Evolutionary conservation across 78 protist genomes (phyloP), one percentile per base, ranked within the genome.

Genomic region (Dictyostelium firmibasis): DNA sequence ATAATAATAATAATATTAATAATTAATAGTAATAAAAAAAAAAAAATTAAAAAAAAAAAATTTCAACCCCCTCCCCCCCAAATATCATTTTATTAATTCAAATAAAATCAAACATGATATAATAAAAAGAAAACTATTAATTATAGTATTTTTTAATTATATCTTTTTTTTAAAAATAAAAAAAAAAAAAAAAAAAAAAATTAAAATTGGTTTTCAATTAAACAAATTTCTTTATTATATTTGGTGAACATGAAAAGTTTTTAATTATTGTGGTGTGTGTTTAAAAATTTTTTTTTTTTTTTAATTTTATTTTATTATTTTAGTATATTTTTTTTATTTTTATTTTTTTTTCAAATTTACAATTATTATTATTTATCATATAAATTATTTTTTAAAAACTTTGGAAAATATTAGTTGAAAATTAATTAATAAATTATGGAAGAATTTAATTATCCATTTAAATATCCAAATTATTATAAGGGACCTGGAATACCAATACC

Each of bases 391-490:
- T n/a, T n/a, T n/a, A n/a, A n/a, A n/a, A n/a, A n/a, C n/a, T n/a
- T n/a, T n/a, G n/a, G n/a, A n/a, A n/a, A n/a, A n/a, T n/a, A n/a
- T n/a, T n/a, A n/a, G n/a, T n/a, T n/a, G n/a, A n/a, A n/a, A n/a
- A n/a, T n/a, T n/a, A n/a, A n/a, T n/a, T n/a, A n/a, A n/a, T n/a
- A n/a, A n/a, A n/a, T n/a, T n/a, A 57, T 57, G 67, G 25, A 57
- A 20, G 75, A 67, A 67, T 57, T 57, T 57, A 57, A 23, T 25
- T 77, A 77, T 43, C 83, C 83, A n/a, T 77, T n/a, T 41, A n/a
- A 77, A 38, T 41, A 14, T 38, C 83, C 83, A 43, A 43, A 77
- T 43, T 18, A 41, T 77, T 77, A 77, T 77, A 77, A 41, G 23
- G 83, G 47, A 23, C 50, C 62, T 1, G 83, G 83, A 8, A 0